Base-by-base conservation (phyloP, 441 rosid species). In the Erodium trifolium region DNA sequence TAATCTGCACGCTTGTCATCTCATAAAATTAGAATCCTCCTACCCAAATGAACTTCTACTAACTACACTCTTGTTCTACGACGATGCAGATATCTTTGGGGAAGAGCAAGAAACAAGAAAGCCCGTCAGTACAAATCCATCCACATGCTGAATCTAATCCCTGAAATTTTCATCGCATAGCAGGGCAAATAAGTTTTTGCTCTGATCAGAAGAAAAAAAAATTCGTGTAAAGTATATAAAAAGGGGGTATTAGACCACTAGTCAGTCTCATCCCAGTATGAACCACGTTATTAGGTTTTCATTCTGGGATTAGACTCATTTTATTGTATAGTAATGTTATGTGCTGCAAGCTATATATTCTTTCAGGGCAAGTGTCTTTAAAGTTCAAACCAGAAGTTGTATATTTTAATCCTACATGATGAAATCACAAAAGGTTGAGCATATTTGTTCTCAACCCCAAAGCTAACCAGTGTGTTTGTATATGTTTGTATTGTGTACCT, bases 11-110 rank as follows among this genome's bases (percentile, higher is more conserved):
- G 2, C 45, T 41, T 59, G 13, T 59, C 64, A 59, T 55, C 63
- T 17, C 63, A 55, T 17, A 10, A 10, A 59, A 59, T 59, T 11
- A 59, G 19, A 19, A 59, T 59, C 34, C 29, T 59, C 31, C 13
- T 23, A 19, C 64, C 64, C 11, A 16, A 29, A n/a, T 70, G 45
- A 67, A 72, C 29, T 37, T 67, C 27, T 12, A 41, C 55, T 41
- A 19, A 49, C 57, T 49, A n/a, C n/a, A 0, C 35, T 47, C 19
- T 11, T 47, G 66, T 59, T 45, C 51, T 19, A 17, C 34, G n/a
- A 60, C 31, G 35, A 13, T 65, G 75, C 87, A 87, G 92, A 84
- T 91, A 55, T 80, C 86, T 63, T 72, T 91, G 74, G 88, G 76
- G 70, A 78, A 73, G 57, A 70, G 74, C 19, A 41, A 45, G 71